Conservation (phyloP, 2,329 filamentous ascomycete genomes). For the Paraphoma chrysanthemicola region DNA sequence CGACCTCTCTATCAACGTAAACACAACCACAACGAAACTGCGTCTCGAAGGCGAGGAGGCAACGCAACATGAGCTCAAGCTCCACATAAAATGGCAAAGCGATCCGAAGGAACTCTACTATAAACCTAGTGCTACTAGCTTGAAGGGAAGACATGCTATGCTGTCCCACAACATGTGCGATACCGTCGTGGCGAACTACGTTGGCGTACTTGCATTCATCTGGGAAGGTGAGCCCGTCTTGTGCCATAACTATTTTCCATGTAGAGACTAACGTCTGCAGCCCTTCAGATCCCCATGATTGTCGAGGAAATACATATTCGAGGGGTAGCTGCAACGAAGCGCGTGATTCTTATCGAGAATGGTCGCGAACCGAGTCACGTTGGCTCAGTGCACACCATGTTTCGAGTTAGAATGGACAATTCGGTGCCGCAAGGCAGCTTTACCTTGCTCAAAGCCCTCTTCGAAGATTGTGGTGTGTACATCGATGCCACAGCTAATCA, state of each 20-base stretch:
- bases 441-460: not conserved
- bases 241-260: not conserved
- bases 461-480: not conserved
- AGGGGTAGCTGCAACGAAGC: not conserved
- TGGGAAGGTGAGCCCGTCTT: not conserved
- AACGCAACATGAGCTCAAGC: not conserved
- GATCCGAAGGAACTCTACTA: not conserved
- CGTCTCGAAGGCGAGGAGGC: not conserved
- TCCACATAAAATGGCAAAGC: not conserved
- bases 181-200: not conserved
- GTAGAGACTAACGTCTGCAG: not conserved
- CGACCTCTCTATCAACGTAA: not conserved
- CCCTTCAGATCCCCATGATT: not conserved
- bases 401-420: not conserved
- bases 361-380: not conserved
- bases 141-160: not conserved
- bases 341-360: not conserved
- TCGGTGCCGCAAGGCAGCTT: not conserved
- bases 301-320: not conserved
- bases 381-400: not conserved
- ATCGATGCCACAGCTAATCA: not conserved
- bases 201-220: not conserved
- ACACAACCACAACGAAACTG: not conserved
- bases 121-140: not conserved
- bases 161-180: not conserved